A percentile compares a stretch with the other conserved stretches of the same genome.
Conservation (phyloP, 2,329 filamentous ascomycete genomes). For the Cladophialophora psammophila region DNA sequence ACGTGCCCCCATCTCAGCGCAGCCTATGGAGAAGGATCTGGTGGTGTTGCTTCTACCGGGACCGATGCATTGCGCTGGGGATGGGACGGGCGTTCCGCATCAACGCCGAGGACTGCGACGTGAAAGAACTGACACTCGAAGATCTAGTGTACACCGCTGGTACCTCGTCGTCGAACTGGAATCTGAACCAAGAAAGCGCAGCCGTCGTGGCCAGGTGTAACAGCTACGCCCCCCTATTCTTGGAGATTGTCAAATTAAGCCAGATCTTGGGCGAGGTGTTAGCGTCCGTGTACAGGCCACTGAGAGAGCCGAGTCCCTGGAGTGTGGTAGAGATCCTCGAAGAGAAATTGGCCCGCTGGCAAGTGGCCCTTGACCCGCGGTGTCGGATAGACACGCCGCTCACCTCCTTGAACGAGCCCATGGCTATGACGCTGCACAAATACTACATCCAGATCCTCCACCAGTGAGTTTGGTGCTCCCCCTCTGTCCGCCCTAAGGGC, state of each 20-base stretch:
- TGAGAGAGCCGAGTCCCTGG: slow-evolving; percentile 7
- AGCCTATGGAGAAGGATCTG: slow-evolving; percentile 50
- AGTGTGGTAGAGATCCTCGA: background rate
- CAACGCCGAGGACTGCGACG: slow-evolving; percentile 27
- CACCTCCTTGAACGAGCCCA: slow-evolving; percentile 3
- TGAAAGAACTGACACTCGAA: slow-evolving; percentile 20
- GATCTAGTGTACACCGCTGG: slow-evolving; percentile 13
- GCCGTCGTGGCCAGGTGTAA: slow-evolving; percentile 15
- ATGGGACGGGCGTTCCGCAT: slow-evolving; percentile 44
- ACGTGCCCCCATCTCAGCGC: slow-evolving; percentile 39
- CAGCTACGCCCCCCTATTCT: slow-evolving; percentile 17
- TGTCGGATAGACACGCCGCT: slow-evolving; percentile 18
- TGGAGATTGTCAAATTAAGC: slow-evolving; percentile 19
- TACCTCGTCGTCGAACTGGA: background rate
- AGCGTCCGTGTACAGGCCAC: slow-evolving; percentile 12
- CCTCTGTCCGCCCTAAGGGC: background rate
- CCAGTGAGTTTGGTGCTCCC: slow-evolving; percentile 15
- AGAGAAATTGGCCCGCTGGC: slow-evolving; percentile 18
- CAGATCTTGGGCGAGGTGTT: slow-evolving; percentile 17
- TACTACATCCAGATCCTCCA: slow-evolving; percentile 24
- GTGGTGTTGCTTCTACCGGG: slow-evolving; percentile 53
- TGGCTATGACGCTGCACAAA: slow-evolving; percentile 19
- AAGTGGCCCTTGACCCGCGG: slow-evolving; percentile 9
- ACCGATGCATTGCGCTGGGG: slow-evolving; percentile 51
- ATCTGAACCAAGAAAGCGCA: slow-evolving; percentile 1